A percentile compares a stretch with the other conserved stretches of the same genome.
These are phyloP conservation scores for Tremellales sp. DNA, from an alignment of 1,284 basidiomycete species.

Conservation along the genomic window DNA sequence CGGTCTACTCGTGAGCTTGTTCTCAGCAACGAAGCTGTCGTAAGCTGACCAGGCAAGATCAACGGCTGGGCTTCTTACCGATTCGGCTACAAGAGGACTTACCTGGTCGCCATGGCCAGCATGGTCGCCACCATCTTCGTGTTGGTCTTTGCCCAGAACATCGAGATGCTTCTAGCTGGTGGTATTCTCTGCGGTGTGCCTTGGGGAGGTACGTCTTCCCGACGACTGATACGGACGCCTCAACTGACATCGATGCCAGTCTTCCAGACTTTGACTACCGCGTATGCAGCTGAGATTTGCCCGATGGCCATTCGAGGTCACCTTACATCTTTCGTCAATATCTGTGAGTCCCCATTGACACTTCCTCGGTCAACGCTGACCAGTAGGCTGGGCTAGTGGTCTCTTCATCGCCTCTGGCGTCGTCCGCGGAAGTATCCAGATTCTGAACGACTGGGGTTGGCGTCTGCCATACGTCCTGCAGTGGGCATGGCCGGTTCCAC, in stretches of 20 bases:
- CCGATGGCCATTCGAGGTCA: slow-evolving; percentile 51
- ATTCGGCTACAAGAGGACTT: slow-evolving; percentile 36
- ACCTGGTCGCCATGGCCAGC: slow-evolving; percentile 42
- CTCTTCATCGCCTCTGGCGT: slow-evolving; percentile 34
- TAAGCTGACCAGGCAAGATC: slow-evolving; percentile 12
- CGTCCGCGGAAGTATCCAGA: slow-evolving; percentile 28
- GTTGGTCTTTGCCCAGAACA: slow-evolving; percentile 43
- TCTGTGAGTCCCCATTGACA: slow-evolving; percentile 32
- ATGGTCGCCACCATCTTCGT: slow-evolving; percentile 29
- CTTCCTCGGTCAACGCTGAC: slow-evolving; percentile 36
- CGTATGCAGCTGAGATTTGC: slow-evolving; percentile 53
- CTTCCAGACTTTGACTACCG: slow-evolving; percentile 48
- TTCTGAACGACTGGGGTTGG: slow-evolving; percentile 15
- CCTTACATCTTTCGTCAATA: slow-evolving; percentile 50
- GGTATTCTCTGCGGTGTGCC: slow-evolving; percentile 26
- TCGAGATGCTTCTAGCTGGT: slow-evolving; percentile 25
- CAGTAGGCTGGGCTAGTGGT: slow-evolving; percentile 12
- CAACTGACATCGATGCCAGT: background rate
- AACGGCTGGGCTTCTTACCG: slow-evolving; percentile 47
- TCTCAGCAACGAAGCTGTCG: slow-evolving; percentile 5
- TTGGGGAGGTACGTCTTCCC: slow-evolving; percentile 47
- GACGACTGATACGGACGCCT: background rate
- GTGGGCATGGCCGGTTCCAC: slow-evolving; percentile 47
- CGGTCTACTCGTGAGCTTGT: slow-evolving; percentile 40
- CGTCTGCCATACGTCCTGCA: slow-evolving; percentile 17